phyloP scores from a whole-genome alignment of 345 rosid species.

The Corchorus olitorius region DNA sequence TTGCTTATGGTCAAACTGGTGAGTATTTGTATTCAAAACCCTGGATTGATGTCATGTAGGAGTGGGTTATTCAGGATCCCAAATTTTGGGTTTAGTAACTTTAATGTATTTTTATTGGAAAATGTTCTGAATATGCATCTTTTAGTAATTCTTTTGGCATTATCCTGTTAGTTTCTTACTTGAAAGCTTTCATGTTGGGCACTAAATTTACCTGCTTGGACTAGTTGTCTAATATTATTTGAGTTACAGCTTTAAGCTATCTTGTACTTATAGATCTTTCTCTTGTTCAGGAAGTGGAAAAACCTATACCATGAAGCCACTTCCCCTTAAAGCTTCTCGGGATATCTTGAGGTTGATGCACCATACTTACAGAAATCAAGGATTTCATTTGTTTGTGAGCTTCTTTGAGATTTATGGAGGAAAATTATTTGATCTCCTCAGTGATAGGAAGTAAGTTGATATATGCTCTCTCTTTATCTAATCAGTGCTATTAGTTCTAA shows the following conservation, averaged over 20 bases:
- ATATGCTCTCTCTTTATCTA: constrained; percentile 9
- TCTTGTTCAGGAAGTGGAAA: constrained; percentile 86
- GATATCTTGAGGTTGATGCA: constrained; percentile 97
- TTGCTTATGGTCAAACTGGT: constrained; percentile 99
- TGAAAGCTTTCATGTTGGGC: background rate
- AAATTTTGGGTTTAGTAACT: background rate
- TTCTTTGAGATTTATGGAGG: constrained; percentile 98
- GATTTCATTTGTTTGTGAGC: constrained; percentile 89
- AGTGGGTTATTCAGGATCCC: background rate
- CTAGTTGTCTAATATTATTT: background rate
- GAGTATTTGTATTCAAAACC: constrained; percentile 19
- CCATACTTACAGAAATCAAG: constrained; percentile 92
- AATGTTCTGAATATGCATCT: background rate
- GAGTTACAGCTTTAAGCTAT: constrained; percentile 2
- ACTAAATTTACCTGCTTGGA: background rate
- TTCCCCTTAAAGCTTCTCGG: constrained; percentile 91
- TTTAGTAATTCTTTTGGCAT: background rate
- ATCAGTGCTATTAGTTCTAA: background rate
- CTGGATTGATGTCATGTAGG: background rate
- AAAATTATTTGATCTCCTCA: constrained; percentile 87
- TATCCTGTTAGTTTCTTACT: background rate
- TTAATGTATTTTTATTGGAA: background rate
- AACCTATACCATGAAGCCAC: constrained; percentile 95
- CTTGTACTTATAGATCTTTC: constrained; percentile 9
- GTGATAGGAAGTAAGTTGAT: constrained; percentile 88